phyloP scores from a whole-genome alignment of 2,329 filamentous ascomycete genomes.

The Fusarium verrucosum region DNA sequence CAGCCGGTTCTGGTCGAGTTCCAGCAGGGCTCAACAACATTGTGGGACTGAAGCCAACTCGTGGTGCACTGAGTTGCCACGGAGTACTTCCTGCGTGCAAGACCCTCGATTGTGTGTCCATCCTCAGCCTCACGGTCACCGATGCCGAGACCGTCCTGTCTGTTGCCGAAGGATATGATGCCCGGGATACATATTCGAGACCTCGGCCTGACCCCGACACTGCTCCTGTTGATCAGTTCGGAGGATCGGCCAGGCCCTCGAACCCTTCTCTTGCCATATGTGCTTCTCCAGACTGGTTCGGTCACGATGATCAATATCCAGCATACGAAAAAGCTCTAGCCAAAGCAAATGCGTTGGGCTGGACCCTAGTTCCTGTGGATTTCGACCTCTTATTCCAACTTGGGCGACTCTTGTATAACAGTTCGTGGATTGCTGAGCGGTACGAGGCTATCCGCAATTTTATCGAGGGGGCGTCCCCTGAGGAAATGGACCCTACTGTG shows the following conservation, averaged over 20 bases:
- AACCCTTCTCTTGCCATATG: constrained; percentile 53
- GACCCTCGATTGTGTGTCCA: constrained; percentile 66
- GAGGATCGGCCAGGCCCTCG: constrained; percentile 22
- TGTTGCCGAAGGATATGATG: constrained; percentile 58
- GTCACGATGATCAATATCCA: constrained; percentile 50
- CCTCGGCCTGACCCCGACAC: constrained; percentile 32
- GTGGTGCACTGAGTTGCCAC: constrained; percentile 59
- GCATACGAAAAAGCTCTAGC: constrained; percentile 55
- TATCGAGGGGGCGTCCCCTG: constrained; percentile 48
- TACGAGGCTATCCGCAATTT: constrained; percentile 61
- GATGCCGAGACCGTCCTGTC: constrained; percentile 63
- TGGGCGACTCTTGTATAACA: constrained; percentile 64
- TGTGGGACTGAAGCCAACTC: constrained; percentile 61
- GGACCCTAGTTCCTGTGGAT: constrained; percentile 54
- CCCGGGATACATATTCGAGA: constrained; percentile 62
- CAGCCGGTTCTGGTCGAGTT: constrained; percentile 64
- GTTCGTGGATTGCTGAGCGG: constrained; percentile 66
- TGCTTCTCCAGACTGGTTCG: constrained; percentile 52
- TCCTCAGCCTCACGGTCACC: constrained; percentile 59
- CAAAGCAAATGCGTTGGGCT: constrained; percentile 52
- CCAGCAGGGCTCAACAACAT: constrained; percentile 64
- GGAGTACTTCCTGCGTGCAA: constrained; percentile 65
- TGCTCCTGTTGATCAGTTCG: constrained; percentile 44
- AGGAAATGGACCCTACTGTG: constrained; percentile 51
- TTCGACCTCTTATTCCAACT: constrained; percentile 62